Base-by-base conservation (phyloP, 169 alveolate species). In the Toxoplasma gondii region DNA sequence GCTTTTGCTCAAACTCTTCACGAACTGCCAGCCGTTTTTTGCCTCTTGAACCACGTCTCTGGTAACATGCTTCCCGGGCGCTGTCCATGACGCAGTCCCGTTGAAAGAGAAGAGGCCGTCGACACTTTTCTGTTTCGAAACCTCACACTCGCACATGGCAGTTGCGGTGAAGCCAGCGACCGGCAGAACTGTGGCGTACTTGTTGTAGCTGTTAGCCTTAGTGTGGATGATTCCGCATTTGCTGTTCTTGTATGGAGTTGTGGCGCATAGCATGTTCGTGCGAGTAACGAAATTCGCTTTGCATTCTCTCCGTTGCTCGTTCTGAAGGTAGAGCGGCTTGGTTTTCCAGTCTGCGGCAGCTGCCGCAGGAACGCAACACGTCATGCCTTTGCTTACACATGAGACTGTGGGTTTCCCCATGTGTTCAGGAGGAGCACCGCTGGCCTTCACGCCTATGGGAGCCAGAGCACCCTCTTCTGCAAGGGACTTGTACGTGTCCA, bases 101-200 rank as follows among this genome's bases (percentile, higher is more conserved):
- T 41, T 34, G 53, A 90, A 31, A 38, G 88, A 19, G 0, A 27
- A 70, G 27, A 88, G 86, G 2, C 93, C 93, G 22, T 90, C 93
- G 31, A 44, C 70, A 45, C 44, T 70, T 44, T 44, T 43, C 44
- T 64, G 43, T 70, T 17, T 34, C 31, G 93, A 43, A 24, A 90
- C 88, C 70, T 90, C 93, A 39, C 93, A 90, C 74, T 90, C 87
- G 45, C 93, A 90, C 88, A 90, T 24, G 53, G 93, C 93, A 5
- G 93, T 70, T 31, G 93, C 86, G 38, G 80, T 39, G 45, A 69
- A 90, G 39, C 88, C 93, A 24, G 93, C 82, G 84, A 90, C 87
- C 29, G 93, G 93, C 86, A 90, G 74, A 64, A 70, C 87, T 43
- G 93, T 70, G 39, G 93, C 45, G 74, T 90, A 90, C 88, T 82